Conservation (phyloP, 345 rosid genomes). For the Salix udensis region DNA sequence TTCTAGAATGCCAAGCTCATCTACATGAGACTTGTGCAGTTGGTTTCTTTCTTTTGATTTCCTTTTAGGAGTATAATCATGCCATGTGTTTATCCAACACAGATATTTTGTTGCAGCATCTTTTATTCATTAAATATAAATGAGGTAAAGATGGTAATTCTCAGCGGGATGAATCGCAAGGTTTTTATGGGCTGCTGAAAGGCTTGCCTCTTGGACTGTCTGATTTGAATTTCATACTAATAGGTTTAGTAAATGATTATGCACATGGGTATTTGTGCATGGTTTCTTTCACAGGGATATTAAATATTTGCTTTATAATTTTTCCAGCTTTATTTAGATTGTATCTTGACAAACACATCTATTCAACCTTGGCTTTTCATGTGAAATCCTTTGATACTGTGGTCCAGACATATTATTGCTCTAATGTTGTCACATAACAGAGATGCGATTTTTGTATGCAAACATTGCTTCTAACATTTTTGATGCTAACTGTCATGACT, state of each 20-base stretch:
- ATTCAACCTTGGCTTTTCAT: not conserved
- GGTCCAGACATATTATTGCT: not conserved
- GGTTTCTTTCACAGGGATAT: not conserved
- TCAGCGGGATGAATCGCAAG: not conserved
- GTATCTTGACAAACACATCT: not conserved
- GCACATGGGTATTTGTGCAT: not conserved
- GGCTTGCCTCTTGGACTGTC: not conserved
- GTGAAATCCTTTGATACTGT: not conserved
- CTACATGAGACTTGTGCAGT: not conserved
- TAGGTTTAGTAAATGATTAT: not conserved
- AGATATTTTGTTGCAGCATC: not conserved
- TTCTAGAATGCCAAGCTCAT: not conserved
- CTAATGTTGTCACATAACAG: slow-evolving; percentile 5
- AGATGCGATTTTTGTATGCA: slow-evolving; percentile 12
- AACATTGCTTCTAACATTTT: slow-evolving; percentile 9
- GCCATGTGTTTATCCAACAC: too few species aligned
- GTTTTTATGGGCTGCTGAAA: not conserved
- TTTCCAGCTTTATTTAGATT: slow-evolving; percentile 1
- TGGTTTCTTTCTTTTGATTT: not conserved
- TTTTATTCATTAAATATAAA: not conserved
- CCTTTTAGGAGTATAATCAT: not conserved
- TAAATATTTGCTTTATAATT: not conserved
- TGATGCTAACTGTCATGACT: slow-evolving; percentile 21
- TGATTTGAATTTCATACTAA: not conserved
- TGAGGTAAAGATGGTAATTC: not conserved